Base-by-base conservation (phyloP, 345 rosid species). In the Pseudoturritis turrita region DNA sequence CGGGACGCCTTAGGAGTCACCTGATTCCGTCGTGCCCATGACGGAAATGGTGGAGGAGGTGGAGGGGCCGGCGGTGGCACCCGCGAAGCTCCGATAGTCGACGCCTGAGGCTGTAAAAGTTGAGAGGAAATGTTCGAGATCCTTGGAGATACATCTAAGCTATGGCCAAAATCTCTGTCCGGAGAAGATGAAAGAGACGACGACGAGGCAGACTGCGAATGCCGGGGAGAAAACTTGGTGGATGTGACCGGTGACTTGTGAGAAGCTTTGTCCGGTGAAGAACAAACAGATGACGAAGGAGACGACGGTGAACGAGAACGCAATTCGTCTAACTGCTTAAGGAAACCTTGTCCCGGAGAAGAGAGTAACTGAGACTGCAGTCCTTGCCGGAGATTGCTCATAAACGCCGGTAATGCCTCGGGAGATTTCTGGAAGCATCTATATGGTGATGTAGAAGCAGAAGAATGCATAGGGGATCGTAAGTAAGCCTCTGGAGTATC, bases 181-280 rank as follows among this genome's bases (percentile, higher is more conserved):
- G 83, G 83, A 68, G 85, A 84, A n/a, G 84, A 47, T 29, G 79
- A 55, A 5, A 71, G 60, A 21, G 85, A 77, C 4, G 78, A 76
- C 10, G 61, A 64, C 21, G 77, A 73, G 0, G 80, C 66, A 57
- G 78, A 66, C 61, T 55, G 78, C 4, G 67, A 35, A 62, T 61
- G 50, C 56, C 75, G 60, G 29, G 41, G 63, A 4, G 83, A n/a
- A n/a, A n/a, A n/a, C n/a, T n/a, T n/a, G n/a, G n/a, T n/a, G n/a
- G n/a, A 71, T 2, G 36, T 33, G 45, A 49, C 37, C 2, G 70
- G 75, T 51, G 74, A 54, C 14, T 72, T 71, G 61, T 66, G 60
- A 56, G 61, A 36, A 74, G 65, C 51, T 74, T 84, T 85, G 23
- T 73, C 83, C 7, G 91, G 90, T 33, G 89, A 81, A 10, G 86